phyloP scores from a whole-genome alignment of 225 moss, liverwort and hornwort species.

The Bryum argenteum region DNA sequence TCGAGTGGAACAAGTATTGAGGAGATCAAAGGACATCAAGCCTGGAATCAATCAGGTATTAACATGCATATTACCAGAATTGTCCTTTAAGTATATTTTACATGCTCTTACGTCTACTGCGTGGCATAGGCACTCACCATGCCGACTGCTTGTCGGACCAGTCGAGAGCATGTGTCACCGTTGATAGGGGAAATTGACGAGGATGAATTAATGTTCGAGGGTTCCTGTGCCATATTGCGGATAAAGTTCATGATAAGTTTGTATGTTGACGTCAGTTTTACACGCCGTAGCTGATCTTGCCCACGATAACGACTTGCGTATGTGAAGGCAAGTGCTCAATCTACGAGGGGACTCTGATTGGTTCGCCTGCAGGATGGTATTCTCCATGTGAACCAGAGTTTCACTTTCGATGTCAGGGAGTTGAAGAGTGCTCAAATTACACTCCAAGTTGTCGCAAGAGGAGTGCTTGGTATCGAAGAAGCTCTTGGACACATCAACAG shows the following conservation, averaged over 20 bases:
- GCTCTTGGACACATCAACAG: slow-evolving; percentile 70
- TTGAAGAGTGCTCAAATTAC: slow-evolving; percentile 70
- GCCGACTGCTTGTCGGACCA: neutral
- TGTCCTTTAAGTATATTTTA: slow-evolving; percentile 11
- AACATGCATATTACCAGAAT: neutral
- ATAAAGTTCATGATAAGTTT: slow-evolving; percentile 1
- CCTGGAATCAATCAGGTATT: slow-evolving; percentile 43
- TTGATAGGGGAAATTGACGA: slow-evolving; percentile 5
- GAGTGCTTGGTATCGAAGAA: slow-evolving; percentile 89
- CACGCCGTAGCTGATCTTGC: slow-evolving; percentile 14
- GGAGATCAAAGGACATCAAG: slow-evolving; percentile 69
- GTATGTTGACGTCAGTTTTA: neutral
- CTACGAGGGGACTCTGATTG: slow-evolving; percentile 28
- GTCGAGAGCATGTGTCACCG: neutral
- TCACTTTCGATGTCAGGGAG: slow-evolving; percentile 90
- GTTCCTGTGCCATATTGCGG: slow-evolving; percentile 9
- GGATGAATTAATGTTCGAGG: neutral
- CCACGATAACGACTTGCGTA: slow-evolving; percentile 1
- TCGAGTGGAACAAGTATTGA: slow-evolving; percentile 70
- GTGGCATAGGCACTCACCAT: slow-evolving; percentile 3
- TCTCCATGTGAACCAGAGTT: slow-evolving; percentile 78
- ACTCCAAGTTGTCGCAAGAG: slow-evolving; percentile 74
- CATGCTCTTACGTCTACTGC: neutral
- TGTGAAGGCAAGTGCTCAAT: slow-evolving; percentile 3
- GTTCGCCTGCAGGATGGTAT: slow-evolving; percentile 57